phyloP scores from a whole-genome alignment of 1,284 basidiomycete genomes.

The Sporisorium exsertum region DNA sequence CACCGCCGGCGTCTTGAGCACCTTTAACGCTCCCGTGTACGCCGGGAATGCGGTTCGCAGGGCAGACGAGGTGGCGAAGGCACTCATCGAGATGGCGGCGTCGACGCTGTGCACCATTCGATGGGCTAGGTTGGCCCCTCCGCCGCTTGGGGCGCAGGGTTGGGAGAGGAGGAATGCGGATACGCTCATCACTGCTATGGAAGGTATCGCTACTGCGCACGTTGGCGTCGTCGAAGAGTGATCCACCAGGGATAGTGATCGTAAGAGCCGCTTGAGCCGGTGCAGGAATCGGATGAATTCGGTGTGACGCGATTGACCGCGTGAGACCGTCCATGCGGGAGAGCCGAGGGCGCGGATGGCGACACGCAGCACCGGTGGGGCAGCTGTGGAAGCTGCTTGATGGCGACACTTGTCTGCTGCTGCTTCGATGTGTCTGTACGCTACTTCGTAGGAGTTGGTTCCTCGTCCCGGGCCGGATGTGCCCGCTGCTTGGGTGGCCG shows the following conservation, averaged over 20 bases:
- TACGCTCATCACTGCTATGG: conserved; percentile 47
- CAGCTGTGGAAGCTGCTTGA: not conserved
- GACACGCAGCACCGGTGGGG: conserved; percentile 56
- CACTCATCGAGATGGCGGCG: conserved; percentile 51
- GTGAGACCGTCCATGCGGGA: conserved; percentile 39
- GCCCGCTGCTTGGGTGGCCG: not conserved
- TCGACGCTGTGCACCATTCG: conserved; percentile 52
- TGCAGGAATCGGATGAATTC: conserved; percentile 55
- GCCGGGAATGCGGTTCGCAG: conserved; percentile 49
- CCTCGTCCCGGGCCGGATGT: not conserved
- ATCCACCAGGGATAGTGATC: conserved; percentile 47
- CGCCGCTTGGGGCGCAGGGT: not conserved
- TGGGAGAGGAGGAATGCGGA: conserved; percentile 41
- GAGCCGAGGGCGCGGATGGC: conserved; percentile 58
- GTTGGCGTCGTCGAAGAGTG: not conserved
- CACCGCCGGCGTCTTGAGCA: conserved; percentile 56
- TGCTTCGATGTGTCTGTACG: conserved; percentile 35
- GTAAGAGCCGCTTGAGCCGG: conserved; percentile 50
- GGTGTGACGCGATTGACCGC: conserved; percentile 14
- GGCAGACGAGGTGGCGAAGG: conserved; percentile 50
- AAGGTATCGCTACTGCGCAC: conserved; percentile 26
- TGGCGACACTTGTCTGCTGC: conserved; percentile 30
- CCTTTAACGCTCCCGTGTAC: conserved; percentile 59
- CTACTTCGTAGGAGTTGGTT: conserved; percentile 25
- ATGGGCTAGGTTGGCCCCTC: conserved; percentile 29